Base-by-base conservation (phyloP, 805 yeast species). In the Komagataella populi region DNA sequence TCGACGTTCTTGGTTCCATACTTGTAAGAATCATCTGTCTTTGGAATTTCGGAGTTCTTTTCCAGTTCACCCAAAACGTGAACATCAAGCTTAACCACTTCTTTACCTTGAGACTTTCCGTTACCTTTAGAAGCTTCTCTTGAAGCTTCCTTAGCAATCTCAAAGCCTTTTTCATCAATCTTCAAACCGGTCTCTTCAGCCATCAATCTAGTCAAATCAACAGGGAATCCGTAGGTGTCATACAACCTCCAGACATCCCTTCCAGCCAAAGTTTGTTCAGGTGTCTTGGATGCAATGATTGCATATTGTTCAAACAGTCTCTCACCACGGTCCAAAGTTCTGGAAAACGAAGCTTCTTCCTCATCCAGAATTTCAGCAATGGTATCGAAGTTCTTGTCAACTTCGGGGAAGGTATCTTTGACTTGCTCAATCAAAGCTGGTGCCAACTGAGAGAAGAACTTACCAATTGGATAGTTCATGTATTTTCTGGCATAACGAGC, bases 141-240 rank as follows among this genome's bases (percentile, higher is more conserved):
- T 8, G 96, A 86, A 59, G 83, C 95, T 56, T 80, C 77, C 65
- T 83, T 87, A 49, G 99, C 98, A 59, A 79, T 79, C 69, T 90
- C 97, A 63, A 93, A 93, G 43, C 87, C 98, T 49, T 73, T 82
- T 65, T 89, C 96, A 66, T 93, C 97, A 56, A 93, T 91, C 61
- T 81, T 83, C 60, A 93, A 78, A 17, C 95, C 95, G 54, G 93
- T 87, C 70, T 93, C 99, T 69, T 91, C 98, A 48, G 99, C 99
- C 99, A 93, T 93, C 65, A 93, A 78, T 66, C 96, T 82, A 30
- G 99, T 93, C 64, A 93, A 78, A 70, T 93, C 99, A 52, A 89
- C 97, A 44, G 99, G 99, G 85, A 93, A 93, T 53, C 99, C 99
- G 64, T 91, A 93, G 10, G 99, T 93, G 62, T 93, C 99, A 62